phyloP scores from a whole-genome alignment of 305 asterid species.

The Lippia alba region DNA sequence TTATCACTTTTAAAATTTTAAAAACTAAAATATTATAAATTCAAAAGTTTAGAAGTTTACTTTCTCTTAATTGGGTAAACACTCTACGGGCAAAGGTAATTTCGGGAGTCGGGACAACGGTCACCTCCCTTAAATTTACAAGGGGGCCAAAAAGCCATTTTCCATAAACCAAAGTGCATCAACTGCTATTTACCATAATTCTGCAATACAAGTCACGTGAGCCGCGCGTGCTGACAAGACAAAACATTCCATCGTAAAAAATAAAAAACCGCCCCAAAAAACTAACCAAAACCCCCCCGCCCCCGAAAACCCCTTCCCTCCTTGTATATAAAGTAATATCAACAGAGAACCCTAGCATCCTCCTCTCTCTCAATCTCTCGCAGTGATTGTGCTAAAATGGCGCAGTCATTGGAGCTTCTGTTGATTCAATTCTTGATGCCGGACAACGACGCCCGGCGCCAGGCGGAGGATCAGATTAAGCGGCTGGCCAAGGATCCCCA shows the following conservation, averaged over 20 bases:
- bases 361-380: conserved; percentile 29
- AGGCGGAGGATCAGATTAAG: conserved; percentile 98
- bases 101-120: neutral
- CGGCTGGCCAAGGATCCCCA: conserved; percentile 94
- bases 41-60: too few relatives aligned
- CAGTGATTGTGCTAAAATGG: conserved; percentile 55
- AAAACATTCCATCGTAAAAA: neutral
- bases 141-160: neutral
- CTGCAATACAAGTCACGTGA: neutral
- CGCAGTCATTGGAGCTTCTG: conserved; percentile 95
- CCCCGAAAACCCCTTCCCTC: conserved; percentile 43
- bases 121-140: neutral
- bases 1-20: too few relatives aligned
- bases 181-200: neutral
- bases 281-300: conserved; percentile 38
- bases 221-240: conserved; percentile 38
- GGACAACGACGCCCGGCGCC: conserved; percentile 95
- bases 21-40: too few relatives aligned
- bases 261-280: conserved; percentile 13
- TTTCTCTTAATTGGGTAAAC: too few relatives aligned
- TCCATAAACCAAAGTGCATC: neutral
- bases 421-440: conserved; percentile 96
- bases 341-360: conserved; percentile 40
- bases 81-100: neutral
- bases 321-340: conserved; percentile 42